phyloP scores from a whole-genome alignment of 2,329 filamentous ascomycete genomes.

The Fusarium continuum region DNA sequence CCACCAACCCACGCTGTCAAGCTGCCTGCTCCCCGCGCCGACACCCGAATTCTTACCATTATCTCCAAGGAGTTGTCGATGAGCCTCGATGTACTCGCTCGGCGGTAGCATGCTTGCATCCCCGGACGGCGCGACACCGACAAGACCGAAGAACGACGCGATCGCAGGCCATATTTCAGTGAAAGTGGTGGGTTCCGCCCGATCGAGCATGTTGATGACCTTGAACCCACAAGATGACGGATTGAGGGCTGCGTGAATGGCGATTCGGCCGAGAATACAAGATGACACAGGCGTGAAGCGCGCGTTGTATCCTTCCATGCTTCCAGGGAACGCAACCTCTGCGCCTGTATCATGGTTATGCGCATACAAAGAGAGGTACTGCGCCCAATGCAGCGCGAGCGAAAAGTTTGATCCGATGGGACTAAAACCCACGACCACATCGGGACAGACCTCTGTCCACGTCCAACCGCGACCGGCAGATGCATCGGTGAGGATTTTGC shows the following conservation, averaged over 20 bases:
- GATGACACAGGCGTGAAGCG: slow-evolving; percentile 48
- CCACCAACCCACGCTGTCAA: slow-evolving; percentile 57
- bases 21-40: slow-evolving; percentile 49
- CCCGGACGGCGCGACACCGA: slow-evolving; percentile 35
- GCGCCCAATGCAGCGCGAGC: slow-evolving; percentile 52
- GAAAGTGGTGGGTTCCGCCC: slow-evolving; percentile 40
- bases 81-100: slow-evolving; percentile 45
- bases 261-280: slow-evolving; percentile 42
- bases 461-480: slow-evolving; percentile 47
- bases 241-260: slow-evolving; percentile 45
- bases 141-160: slow-evolving; percentile 46
- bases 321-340: slow-evolving; percentile 47
- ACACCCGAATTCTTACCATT: slow-evolving; percentile 46
- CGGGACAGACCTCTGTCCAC: slow-evolving; percentile 52
- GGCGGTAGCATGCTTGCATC: slow-evolving; percentile 28
- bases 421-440: slow-evolving; percentile 51
- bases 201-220: slow-evolving; percentile 49
- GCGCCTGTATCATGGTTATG: slow-evolving; percentile 38
- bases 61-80: slow-evolving; percentile 45
- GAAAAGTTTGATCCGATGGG: slow-evolving; percentile 51
- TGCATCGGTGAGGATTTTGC: slow-evolving; percentile 44
- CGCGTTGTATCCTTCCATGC: slow-evolving; percentile 33
- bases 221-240: slow-evolving; percentile 41
- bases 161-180: slow-evolving; percentile 46
- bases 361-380: slow-evolving; percentile 51